Conservation (phyloP, 2,329 filamentous ascomycete species). For the Colletotrichum liaoningense region DNA sequence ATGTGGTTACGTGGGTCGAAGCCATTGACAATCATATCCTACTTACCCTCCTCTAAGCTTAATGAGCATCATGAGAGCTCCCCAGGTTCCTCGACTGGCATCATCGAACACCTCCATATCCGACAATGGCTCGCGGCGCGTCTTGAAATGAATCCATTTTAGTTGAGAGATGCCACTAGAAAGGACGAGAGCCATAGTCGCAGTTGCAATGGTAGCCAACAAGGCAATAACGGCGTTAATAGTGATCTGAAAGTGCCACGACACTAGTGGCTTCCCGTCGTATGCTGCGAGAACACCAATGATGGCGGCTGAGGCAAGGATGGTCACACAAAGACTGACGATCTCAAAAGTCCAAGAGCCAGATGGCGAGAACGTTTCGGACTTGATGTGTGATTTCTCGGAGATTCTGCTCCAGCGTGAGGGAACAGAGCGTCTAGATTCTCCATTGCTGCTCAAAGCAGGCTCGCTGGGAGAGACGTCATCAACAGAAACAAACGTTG, state of each 20-base stretch:
- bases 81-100: constrained; percentile 46
- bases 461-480: constrained; percentile 21
- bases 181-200: constrained; percentile 44
- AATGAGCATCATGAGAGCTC: constrained; percentile 43
- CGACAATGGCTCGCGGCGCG: constrained; percentile 41
- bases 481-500: constrained; percentile 14
- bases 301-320: constrained; percentile 42
- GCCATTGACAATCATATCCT: neutral
- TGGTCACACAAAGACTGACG: constrained; percentile 40
- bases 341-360: constrained; percentile 44
- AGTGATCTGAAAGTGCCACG: constrained; percentile 47
- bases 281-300: constrained; percentile 45
- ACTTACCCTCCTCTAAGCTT: constrained; percentile 44
- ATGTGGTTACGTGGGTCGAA: neutral
- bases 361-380: constrained; percentile 30
- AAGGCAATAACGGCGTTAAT: constrained; percentile 47
- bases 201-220: constrained; percentile 43
- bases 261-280: constrained; percentile 41
- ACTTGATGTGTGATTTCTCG: constrained; percentile 17
- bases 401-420: constrained; percentile 30
- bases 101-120: constrained; percentile 49
- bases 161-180: constrained; percentile 46
- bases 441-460: constrained; percentile 19
- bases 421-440: constrained; percentile 16
- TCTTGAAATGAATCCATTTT: constrained; percentile 48